Percentiles rank a stretch among this genome's conserved stretches.
Conservation (phyloP, 2,329 filamentous ascomycete genomes). For the Neoascochyta sp. region DNA sequence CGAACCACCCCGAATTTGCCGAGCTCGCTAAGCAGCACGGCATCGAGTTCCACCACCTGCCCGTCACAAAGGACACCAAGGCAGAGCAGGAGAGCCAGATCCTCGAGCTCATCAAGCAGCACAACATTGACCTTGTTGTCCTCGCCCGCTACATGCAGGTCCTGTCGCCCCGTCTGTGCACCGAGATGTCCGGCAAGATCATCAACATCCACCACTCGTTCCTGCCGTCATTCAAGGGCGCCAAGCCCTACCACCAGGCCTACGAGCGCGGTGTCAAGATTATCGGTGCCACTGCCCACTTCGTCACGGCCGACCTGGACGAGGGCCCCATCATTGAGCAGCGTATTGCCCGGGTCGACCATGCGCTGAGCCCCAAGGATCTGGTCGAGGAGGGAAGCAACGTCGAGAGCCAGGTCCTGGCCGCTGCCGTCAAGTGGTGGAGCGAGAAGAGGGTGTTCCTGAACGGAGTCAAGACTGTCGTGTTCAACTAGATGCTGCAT, state of each 20-base stretch:
- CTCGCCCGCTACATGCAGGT: conserved; percentile 88
- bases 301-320: conserved; percentile 79
- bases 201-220: conserved; percentile 93
- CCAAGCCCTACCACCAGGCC: conserved; percentile 83
- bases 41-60: conserved; percentile 76
- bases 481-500: conserved; percentile 57
- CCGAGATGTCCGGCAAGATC: conserved; percentile 77
- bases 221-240: conserved; percentile 82
- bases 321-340: conserved; percentile 89
- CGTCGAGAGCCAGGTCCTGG: conserved; percentile 78
- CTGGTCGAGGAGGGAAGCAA: conserved; percentile 77
- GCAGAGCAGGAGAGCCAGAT: conserved; percentile 67
- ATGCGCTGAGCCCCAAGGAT: conserved; percentile 70
- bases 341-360: conserved; percentile 71
- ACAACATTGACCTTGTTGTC: conserved; percentile 74
- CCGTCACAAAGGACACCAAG: conserved; percentile 76
- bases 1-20: conserved; percentile 74
- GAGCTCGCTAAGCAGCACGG: conserved; percentile 68
- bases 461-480: conserved; percentile 76
- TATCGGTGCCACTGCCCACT: conserved; percentile 80
- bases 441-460: conserved; percentile 73
- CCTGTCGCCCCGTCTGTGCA: conserved; percentile 68
- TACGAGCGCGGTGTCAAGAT: conserved; percentile 86
- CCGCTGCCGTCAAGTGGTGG: conserved; percentile 79
- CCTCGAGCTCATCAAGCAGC: conserved; percentile 63